Percentiles rank a stretch among this genome's conserved stretches.
phyloP scores from a whole-genome alignment of 2,329 filamentous ascomycete genomes.

The Fusarium citri region DNA sequence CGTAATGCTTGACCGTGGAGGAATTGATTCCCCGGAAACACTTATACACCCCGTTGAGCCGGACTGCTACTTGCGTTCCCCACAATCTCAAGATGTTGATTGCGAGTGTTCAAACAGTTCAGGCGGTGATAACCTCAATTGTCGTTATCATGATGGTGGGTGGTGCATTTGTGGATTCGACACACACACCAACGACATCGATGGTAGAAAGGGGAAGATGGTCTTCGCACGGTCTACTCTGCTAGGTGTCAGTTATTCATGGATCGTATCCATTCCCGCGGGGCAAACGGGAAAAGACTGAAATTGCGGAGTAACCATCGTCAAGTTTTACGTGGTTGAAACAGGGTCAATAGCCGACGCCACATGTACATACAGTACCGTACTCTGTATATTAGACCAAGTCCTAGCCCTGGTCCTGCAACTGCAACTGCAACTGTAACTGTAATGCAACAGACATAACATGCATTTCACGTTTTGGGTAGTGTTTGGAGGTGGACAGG shows the following conservation, averaged over 20 bases:
- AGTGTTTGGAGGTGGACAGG: conserved; percentile 9
- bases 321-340: conserved; percentile 43
- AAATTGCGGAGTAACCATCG: conserved; percentile 46
- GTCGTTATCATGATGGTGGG: conserved; percentile 5
- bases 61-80: conserved; percentile 30
- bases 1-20: conserved; percentile 23
- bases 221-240: conserved; percentile 40
- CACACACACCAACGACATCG: background rate
- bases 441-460: background rate
- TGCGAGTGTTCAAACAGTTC: background rate
- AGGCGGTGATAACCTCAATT: background rate
- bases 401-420: background rate
- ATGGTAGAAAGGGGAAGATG: conserved; percentile 25
- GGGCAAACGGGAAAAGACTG: conserved; percentile 30
- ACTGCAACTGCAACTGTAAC: background rate
- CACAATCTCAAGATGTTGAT: conserved; percentile 20
- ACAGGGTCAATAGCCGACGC: conserved; percentile 44
- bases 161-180: conserved; percentile 16
- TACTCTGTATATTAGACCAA: background rate
- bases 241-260: conserved; percentile 7
- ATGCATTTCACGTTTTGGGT: conserved; percentile 23
- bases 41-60: conserved; percentile 35
- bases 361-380: conserved; percentile 29
- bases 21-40: conserved; percentile 30
- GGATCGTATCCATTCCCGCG: conserved; percentile 9